Evolutionary conservation across 805 yeast genomes (phyloP), one percentile per base, ranked within the genome.

Genomic region (Candida quercuum): DNA sequence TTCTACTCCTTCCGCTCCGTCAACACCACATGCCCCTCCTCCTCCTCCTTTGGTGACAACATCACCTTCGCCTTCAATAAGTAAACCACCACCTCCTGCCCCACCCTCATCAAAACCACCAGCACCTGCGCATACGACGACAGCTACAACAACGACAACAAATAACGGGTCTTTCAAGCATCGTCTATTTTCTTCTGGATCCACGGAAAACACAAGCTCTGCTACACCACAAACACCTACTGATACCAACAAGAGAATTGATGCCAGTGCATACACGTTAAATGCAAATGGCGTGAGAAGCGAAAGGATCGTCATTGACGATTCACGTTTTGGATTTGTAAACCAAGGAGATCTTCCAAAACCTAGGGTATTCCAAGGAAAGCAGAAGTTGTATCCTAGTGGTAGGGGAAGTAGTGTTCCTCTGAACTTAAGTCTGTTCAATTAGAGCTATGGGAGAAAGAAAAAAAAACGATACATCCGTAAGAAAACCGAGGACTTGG

Each of bases 351-450:
- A 86, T 18, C 66, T 93, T 32, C 98, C 99, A 0, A 78, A 77
- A 48, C 98, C 99, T n/a, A 71, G 98, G 47, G 71, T 74, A 35
- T 87, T 84, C 53, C 78, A 74, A 36, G 84, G 80, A 4, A 72
- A 71, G 33, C 73, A 73, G 41, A 88, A 91, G 57, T 65, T 88
- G 46, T 93, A 93, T 63, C 96, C 98, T 14, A 86, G 96, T 61
- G 98, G 98, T 12, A 73, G 96, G 49, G 98, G 98, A 3, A 76
- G 88, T 21, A 85, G 95, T 24, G 93, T 89, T 26, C 97, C 97
- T 1, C 63, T 89, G 44, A 78, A 86, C 48, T 64, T 89, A 38
- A 58, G 70, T 46, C 48, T 40, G 49, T 45, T 28, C 46, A 48
- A 16, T 32, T 43, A 36, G 41, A 46, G 27, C 18, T 41, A 20